phyloP scores from a whole-genome alignment of 2,329 filamentous ascomycete genomes.

The Lizonia empirigonia region DNA sequence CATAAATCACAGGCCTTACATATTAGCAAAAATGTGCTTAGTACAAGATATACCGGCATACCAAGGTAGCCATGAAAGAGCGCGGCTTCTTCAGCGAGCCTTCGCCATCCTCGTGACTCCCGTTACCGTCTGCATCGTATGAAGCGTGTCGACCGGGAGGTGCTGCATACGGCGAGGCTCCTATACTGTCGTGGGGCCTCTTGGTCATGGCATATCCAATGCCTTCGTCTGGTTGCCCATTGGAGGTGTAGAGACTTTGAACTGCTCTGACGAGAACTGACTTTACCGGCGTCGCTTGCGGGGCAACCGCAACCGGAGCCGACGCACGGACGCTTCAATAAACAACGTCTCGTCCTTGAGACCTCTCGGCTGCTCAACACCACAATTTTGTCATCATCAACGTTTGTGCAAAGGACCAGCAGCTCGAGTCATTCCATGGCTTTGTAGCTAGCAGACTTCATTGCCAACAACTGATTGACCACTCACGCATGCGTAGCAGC shows the following conservation, averaged over 20 bases:
- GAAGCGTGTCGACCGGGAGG: slow-evolving; percentile 23
- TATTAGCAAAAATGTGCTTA: slow-evolving; percentile 10
- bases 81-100: slow-evolving; percentile 41
- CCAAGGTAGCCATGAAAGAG: slow-evolving; percentile 46
- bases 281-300: slow-evolving; percentile 1
- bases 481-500: background rate
- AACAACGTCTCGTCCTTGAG: background rate
- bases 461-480: background rate
- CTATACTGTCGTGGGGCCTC: slow-evolving; percentile 33
- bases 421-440: background rate
- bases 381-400: background rate
- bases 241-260: background rate
- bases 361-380: background rate
- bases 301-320: slow-evolving; percentile 5
- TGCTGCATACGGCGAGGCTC: slow-evolving; percentile 27
- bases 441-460: background rate
- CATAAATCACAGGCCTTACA: slow-evolving; percentile 60
- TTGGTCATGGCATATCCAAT: slow-evolving; percentile 45
- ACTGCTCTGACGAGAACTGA: slow-evolving; percentile 3
- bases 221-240: slow-evolving; percentile 1
- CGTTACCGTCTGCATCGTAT: slow-evolving; percentile 29
- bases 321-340: background rate
- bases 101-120: slow-evolving; percentile 32
- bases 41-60: slow-evolving; percentile 5
- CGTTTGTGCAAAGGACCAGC: background rate